These are phyloP conservation scores for Zygoascus tannicola DNA, from an alignment of 805 yeast genomes.

Conservation along the genomic window DNA sequence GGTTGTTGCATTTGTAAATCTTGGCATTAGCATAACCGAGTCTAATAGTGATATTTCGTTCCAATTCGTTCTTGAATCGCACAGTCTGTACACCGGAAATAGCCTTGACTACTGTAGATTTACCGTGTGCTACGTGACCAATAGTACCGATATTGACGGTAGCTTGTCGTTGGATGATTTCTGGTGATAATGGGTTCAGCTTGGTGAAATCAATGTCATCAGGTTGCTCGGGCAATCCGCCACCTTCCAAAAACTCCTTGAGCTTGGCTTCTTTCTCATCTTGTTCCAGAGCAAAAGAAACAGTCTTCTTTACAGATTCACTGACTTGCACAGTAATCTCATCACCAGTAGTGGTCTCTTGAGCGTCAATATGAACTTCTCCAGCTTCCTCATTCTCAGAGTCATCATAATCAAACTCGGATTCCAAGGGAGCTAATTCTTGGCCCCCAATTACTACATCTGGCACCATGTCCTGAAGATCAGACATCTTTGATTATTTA, in stretches of 20 bases:
- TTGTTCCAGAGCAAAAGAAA: slow-evolving; percentile 69
- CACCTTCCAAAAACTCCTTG: slow-evolving; percentile 93
- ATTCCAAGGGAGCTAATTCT: slow-evolving; percentile 34
- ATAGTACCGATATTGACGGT: slow-evolving; percentile 97
- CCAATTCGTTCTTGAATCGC: slow-evolving; percentile 97
- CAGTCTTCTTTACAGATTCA: slow-evolving; percentile 54
- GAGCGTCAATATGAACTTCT: slow-evolving; percentile 6
- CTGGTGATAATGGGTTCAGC: slow-evolving; percentile 85
- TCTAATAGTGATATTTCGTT: slow-evolving; percentile 97
- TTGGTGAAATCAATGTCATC: slow-evolving; percentile 71
- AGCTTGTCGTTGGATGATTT: slow-evolving; percentile 92
- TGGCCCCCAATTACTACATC: slow-evolving; percentile 69
- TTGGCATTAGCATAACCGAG: slow-evolving; percentile 98
- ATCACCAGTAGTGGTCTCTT: slow-evolving; percentile 8
- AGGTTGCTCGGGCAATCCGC: slow-evolving; percentile 97
- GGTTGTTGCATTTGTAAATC: slow-evolving; percentile 85
- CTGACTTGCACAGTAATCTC: slow-evolving; percentile 31
- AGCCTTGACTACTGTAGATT: slow-evolving; percentile 87
- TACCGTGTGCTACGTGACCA: slow-evolving; percentile 95
- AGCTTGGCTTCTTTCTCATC: slow-evolving; percentile 65
- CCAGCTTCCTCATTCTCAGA: slow-evolving; percentile 27
- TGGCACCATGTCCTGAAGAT: slow-evolving; percentile 78
- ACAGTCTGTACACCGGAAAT: slow-evolving; percentile 99
- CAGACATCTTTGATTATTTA: slow-evolving; percentile 33
- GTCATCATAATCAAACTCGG: slow-evolving; percentile 39